These are phyloP conservation scores for Carpinus fangiana DNA, from an alignment of 306 rosid genomes.

Conservation along the genomic window DNA sequence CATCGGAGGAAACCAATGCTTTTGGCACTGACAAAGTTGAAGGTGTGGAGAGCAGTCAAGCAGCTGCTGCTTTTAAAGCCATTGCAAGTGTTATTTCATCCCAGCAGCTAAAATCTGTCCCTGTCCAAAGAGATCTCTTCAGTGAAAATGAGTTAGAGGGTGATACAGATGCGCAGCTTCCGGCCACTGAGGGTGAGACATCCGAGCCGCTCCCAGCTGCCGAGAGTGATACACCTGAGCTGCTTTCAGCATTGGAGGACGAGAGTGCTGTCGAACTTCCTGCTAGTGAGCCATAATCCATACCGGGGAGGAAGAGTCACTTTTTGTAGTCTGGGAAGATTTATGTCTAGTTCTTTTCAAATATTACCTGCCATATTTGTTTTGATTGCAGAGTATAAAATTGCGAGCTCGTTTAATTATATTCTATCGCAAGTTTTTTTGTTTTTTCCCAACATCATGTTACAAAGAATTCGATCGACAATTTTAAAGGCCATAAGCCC, in stretches of 20 bases:
- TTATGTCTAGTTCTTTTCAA: not conserved
- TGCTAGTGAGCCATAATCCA: constrained; percentile 19
- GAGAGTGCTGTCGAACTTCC: constrained; percentile 18
- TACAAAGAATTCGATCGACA: not conserved
- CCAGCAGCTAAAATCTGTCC: constrained; percentile 68
- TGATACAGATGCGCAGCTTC: constrained; percentile 37
- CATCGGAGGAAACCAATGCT: constrained; percentile 45
- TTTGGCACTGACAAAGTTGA: constrained; percentile 40
- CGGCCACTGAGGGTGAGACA: not conserved
- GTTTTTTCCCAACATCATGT: too few relatives aligned
- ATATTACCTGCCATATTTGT: not conserved
- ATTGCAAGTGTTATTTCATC: constrained; percentile 78
- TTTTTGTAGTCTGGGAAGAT: not conserved
- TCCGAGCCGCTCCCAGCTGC: constrained; percentile 1
- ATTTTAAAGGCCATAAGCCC: not conserved
- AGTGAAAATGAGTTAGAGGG: constrained; percentile 62
- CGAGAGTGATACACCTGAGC: constrained; percentile 26
- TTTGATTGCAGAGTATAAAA: not conserved
- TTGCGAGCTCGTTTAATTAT: not conserved
- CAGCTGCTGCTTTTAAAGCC: constrained; percentile 78
- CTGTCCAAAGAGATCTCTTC: constrained; percentile 75
- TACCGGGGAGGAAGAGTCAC: not conserved
- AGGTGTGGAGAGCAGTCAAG: constrained; percentile 46
- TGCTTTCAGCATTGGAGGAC: constrained; percentile 16
- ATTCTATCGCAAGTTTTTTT: too few relatives aligned